phyloP scores from a whole-genome alignment of 805 yeast species.

The Zygotorulaspora chibaensis region DNA sequence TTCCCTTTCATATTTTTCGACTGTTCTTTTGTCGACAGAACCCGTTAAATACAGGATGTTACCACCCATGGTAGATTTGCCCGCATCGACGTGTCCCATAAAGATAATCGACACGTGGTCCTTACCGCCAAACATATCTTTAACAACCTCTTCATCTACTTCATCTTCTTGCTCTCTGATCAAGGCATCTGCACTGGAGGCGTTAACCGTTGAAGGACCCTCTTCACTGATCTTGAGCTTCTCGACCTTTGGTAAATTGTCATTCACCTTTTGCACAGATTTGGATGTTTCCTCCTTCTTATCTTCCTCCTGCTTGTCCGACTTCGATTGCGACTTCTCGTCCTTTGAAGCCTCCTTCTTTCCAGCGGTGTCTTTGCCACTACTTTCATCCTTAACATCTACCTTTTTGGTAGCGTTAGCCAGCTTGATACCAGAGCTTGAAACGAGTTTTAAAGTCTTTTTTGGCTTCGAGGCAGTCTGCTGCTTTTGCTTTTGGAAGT shows the following conservation, averaged over 20 bases:
- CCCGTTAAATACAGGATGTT: slow-evolving; percentile 89
- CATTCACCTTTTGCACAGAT: slow-evolving; percentile 15
- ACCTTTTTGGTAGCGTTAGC: slow-evolving; percentile 46
- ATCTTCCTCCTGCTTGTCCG: slow-evolving; percentile 16
- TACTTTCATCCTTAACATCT: slow-evolving; percentile 32
- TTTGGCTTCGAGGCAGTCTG: slow-evolving; percentile 50
- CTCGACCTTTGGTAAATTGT: slow-evolving; percentile 30
- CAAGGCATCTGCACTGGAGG: slow-evolving; percentile 46
- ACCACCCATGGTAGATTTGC: slow-evolving; percentile 99
- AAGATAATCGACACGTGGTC: slow-evolving; percentile 95
- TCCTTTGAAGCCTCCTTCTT: slow-evolving; percentile 20
- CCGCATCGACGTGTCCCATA: slow-evolving; percentile 99
- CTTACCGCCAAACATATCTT: slow-evolving; percentile 93
- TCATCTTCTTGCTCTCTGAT: slow-evolving; percentile 71
- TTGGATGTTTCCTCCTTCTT: slow-evolving; percentile 12
- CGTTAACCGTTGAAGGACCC: slow-evolving; percentile 12
- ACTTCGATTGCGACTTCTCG: slow-evolving; percentile 18
- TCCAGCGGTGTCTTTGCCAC: slow-evolving; percentile 26
- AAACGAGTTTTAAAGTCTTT: slow-evolving; percentile 61
- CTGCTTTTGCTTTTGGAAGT: slow-evolving; percentile 63
- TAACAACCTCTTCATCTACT: slow-evolving; percentile 81
- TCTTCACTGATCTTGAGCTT: slow-evolving; percentile 31
- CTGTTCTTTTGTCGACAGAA: slow-evolving; percentile 97
- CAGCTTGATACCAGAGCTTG: slow-evolving; percentile 61
- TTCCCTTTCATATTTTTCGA: slow-evolving; percentile 96